Evolutionary conservation across 176 grass and related monocot species (phyloP).

Genomic region (Triticum timopheevii): DNA sequence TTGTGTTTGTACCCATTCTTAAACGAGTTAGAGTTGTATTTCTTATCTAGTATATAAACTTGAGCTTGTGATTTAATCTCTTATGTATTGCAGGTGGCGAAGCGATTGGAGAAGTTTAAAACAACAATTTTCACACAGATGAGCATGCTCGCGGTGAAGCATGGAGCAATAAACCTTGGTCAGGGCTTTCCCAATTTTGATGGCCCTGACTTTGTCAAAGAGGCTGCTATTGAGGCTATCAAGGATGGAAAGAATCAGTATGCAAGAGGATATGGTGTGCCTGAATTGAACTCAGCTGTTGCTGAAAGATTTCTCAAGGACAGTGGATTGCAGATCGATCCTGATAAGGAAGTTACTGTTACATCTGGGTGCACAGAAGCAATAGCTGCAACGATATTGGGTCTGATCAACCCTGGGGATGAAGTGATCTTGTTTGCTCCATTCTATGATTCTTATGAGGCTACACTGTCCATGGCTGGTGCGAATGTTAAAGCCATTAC

Average conservation of each 20-base stretch:
- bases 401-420: conserved; percentile 89
- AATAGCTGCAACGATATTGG: conserved; percentile 91
- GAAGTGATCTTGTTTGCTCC: conserved; percentile 95
- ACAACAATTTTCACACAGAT: conserved; percentile 98
- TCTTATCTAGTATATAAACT: neutral
- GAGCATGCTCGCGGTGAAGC: conserved; percentile 95
- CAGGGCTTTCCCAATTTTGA: conserved; percentile 99
- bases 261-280: conserved; percentile 83
- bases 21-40: neutral
- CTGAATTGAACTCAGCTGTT: conserved; percentile 76
- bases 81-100: conserved; percentile 65
- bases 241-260: conserved; percentile 92
- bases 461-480: conserved; percentile 86
- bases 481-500: conserved; percentile 81
- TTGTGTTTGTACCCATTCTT: neutral
- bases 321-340: conserved; percentile 66
- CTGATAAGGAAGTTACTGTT: conserved; percentile 92
- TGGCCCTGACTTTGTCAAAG: conserved; percentile 89
- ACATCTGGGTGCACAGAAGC: conserved; percentile 98
- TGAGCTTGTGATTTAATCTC: conserved; percentile 20
- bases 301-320: conserved; percentile 78
- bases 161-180: conserved; percentile 93
- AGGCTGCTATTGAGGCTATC: conserved; percentile 88
- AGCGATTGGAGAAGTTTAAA: conserved; percentile 92
- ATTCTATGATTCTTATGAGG: conserved; percentile 93